phyloP scores from a whole-genome alignment of 1,284 basidiomycete species.

The Pseudozyma sp. region DNA sequence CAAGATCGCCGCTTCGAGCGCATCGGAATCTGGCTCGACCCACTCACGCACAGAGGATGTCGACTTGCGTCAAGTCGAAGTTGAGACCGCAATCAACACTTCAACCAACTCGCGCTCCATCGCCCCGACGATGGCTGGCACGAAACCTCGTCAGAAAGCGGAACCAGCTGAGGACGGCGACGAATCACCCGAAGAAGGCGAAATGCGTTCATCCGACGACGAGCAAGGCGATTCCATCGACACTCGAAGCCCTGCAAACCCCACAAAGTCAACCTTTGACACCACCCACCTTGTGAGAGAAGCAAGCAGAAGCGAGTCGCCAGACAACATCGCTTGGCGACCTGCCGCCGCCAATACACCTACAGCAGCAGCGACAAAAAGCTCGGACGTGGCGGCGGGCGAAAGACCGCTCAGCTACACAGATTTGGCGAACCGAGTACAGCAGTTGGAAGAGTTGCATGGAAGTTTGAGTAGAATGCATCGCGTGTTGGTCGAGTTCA shows the following conservation, averaged over 20 bases:
- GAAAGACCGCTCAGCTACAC: conserved; percentile 37
- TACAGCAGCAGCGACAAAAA: background rate
- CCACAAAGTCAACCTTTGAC: background rate
- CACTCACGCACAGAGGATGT: background rate
- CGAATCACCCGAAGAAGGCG: conserved; percentile 49
- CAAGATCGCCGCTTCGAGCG: background rate
- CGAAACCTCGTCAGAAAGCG: background rate
- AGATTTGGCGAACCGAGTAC: conserved; percentile 28
- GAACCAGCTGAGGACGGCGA: conserved; percentile 23
- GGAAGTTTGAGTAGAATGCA: conserved; percentile 48
- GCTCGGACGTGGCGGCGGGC: background rate
- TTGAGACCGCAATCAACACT: conserved; percentile 29
- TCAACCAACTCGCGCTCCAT: conserved; percentile 18
- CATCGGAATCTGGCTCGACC: background rate
- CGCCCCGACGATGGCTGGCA: too few relatives aligned
- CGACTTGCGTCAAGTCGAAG: conserved; percentile 16
- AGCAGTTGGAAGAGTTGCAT: conserved; percentile 31
- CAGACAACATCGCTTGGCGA: conserved; percentile 39
- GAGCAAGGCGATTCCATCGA: background rate
- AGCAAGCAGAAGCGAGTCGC: conserved; percentile 27
- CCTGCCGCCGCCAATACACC: background rate
- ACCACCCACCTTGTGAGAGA: background rate
- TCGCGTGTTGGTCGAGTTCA: conserved; percentile 42
- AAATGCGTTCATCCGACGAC: conserved; percentile 44
- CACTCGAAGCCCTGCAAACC: background rate